Evolutionary conservation across 345 rosid species (phyloP), one percentile per base, ranked within the genome.

Genomic region (Arabidopsis suecica): DNA sequence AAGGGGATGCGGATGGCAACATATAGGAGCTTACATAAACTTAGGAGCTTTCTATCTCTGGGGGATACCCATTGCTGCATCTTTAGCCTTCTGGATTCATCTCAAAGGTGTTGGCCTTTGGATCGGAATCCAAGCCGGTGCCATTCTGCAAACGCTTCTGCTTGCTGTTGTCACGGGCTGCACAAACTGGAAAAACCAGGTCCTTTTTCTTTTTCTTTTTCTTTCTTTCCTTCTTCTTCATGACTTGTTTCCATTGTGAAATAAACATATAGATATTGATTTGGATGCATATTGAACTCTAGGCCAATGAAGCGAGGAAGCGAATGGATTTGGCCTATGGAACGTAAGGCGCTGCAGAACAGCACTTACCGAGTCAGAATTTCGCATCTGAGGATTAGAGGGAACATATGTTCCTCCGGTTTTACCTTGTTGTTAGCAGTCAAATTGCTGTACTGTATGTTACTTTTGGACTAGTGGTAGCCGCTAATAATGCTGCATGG

Each of bases 1-100:
- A 7, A 91, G 97, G 78, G 98, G 96, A 53, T 86, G 88, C 23
- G 97, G 97, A 53, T 91, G 98, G 98, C 97, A 91, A 79, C 79
- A 89, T 50, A 77, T 88, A 28, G 97, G 93, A 59, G 97, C 96
- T 23, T 86, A 77, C 76, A 81, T 93, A 8, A 93, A 91, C 77
- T 86, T 91, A 7, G 93, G 78, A 30, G 86, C 98, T 14, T 81
- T 77, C 58, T 93, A 93, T 76, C 69, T 87, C 5, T 85, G 84
- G 57, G 97, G 98, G 22, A 74, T 89, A 70, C 98, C 97, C 3
- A 56, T 81, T 3, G 90, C 93, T 25, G 82, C 78, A 11, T 4
- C 64, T 10, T 74, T 91, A 73, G 98, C 89, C 47, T 89, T 89
- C 79, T 79, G 84, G 88, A 5, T 78, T 12, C 33, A 87, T 55